These are phyloP conservation scores for Melastoma candidum DNA, from an alignment of 441 rosid genomes.

Conservation along the genomic window DNA sequence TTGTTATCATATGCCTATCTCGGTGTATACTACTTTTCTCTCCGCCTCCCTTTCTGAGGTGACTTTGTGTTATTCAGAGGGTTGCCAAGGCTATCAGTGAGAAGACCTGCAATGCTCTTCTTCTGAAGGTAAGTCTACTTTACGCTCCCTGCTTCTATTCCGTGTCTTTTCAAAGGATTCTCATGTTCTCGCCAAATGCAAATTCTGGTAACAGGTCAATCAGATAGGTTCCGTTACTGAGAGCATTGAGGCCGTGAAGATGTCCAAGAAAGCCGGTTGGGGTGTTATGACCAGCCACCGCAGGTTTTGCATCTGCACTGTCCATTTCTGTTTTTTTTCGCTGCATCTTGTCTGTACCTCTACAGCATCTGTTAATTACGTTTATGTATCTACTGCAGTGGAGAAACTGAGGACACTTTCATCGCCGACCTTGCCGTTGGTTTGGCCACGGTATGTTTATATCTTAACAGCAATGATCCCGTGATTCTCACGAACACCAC, in stretches of 20 bases:
- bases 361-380: neutral
- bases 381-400: conserved; percentile 32
- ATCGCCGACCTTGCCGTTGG: conserved; percentile 93
- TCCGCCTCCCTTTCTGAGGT: neutral
- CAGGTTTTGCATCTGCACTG: conserved; percentile 19
- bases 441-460: conserved; percentile 61
- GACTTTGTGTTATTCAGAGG: conserved; percentile 36
- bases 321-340: neutral
- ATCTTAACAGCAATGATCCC: neutral
- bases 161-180: neutral
- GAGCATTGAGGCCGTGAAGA: conserved; percentile 93
- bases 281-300: conserved; percentile 99
- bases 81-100: conserved; percentile 86
- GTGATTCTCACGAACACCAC: neutral
- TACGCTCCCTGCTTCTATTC: neutral
- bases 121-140: conserved; percentile 52
- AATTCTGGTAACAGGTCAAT: conserved; percentile 49
- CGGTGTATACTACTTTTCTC: neutral
- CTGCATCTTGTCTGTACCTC: neutral
- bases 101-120: conserved; percentile 92
- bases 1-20: neutral
- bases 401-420: conserved; percentile 98
- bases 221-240: conserved; percentile 96
- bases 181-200: neutral
- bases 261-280: conserved; percentile 96